Evolutionary conservation across 1,139 yeast species (phyloP).

Genomic region (Petasospora rhodanensis): DNA sequence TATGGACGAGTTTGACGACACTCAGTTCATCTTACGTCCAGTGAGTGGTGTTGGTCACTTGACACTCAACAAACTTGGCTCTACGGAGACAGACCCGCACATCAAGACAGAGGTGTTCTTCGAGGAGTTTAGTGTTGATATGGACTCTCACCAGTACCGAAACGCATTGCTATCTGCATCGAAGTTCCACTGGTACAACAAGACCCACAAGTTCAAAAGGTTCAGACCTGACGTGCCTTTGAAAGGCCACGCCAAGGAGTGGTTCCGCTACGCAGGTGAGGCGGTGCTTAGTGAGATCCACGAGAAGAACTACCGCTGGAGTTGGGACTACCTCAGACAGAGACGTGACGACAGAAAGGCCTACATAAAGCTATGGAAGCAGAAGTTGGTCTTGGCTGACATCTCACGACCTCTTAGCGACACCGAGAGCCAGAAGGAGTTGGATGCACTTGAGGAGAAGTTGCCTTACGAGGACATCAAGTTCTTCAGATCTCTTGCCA

Average conservation of each 20-base stretch:
- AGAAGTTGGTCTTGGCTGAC: constrained; percentile 37
- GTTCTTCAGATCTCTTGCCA: constrained; percentile 79
- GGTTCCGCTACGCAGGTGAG: constrained; percentile 79
- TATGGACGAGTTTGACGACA: constrained; percentile 24
- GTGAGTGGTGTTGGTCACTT: constrained; percentile 86
- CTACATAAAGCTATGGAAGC: constrained; percentile 70
- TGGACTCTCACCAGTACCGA: constrained; percentile 81
- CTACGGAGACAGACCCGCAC: constrained; percentile 68
- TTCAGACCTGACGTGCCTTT: constrained; percentile 61
- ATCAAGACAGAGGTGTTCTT: constrained; percentile 72
- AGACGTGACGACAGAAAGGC: constrained; percentile 68
- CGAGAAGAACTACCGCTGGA: constrained; percentile 75
- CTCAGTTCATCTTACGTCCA: constrained; percentile 76
- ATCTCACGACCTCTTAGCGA: constrained; percentile 26
- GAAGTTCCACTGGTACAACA: constrained; percentile 71
- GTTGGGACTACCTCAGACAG: constrained; percentile 76
- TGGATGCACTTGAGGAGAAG: constrained; percentile 53
- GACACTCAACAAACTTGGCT: constrained; percentile 72
- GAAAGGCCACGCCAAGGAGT: constrained; percentile 64
- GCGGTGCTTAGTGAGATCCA: constrained; percentile 77
- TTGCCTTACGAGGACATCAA: constrained; percentile 75
- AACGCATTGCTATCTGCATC: constrained; percentile 81
- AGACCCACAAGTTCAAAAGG: constrained; percentile 70
- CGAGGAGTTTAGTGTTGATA: constrained; percentile 80
- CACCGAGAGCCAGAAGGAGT: constrained; percentile 34